Conservation (phyloP, 2,329 filamentous ascomycete genomes). For the Macrophomina phaseolina region DNA sequence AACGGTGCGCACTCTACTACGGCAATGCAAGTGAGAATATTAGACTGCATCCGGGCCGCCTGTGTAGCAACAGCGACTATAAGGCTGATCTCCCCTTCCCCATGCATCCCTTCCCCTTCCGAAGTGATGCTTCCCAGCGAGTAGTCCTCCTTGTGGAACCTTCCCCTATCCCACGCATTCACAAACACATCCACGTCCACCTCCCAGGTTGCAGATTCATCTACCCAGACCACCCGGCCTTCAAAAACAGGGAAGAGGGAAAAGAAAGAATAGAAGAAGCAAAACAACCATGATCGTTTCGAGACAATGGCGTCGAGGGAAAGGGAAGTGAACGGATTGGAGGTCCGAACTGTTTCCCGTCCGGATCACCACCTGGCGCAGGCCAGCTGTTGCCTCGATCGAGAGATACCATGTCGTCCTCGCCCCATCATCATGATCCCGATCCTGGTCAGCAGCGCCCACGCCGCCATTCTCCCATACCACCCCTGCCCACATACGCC, state of each 20-base stretch:
- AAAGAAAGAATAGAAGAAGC: conserved; percentile 16
- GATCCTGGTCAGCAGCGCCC: not conserved
- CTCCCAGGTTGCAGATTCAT: not conserved
- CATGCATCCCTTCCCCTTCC: conserved; percentile 10
- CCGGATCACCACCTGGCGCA: not conserved
- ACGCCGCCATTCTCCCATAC: not conserved
- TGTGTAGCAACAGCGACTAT: conserved; percentile 17
- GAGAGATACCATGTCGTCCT: not conserved
- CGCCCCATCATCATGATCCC: not conserved
- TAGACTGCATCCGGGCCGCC: conserved; percentile 9
- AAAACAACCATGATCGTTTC: not conserved
- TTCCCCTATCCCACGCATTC: not conserved
- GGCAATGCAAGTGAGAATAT: conserved; percentile 10
- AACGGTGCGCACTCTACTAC: conserved; percentile 1
- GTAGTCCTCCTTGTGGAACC: conserved; percentile 5
- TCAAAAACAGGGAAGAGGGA: not conserved
- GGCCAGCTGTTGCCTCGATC: no score
- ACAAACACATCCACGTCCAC: not conserved
- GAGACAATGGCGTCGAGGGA: not conserved
- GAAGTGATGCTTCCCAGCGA: conserved; percentile 1
- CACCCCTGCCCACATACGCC: not conserved
- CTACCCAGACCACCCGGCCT: not conserved
- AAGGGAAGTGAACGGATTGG: not conserved
- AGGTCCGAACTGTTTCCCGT: not conserved
- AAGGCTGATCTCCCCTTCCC: conserved; percentile 17